These are phyloP conservation scores for Fusarium protoensiforme DNA, from an alignment of 2,329 filamentous ascomycete genomes.

Conservation along the genomic window DNA sequence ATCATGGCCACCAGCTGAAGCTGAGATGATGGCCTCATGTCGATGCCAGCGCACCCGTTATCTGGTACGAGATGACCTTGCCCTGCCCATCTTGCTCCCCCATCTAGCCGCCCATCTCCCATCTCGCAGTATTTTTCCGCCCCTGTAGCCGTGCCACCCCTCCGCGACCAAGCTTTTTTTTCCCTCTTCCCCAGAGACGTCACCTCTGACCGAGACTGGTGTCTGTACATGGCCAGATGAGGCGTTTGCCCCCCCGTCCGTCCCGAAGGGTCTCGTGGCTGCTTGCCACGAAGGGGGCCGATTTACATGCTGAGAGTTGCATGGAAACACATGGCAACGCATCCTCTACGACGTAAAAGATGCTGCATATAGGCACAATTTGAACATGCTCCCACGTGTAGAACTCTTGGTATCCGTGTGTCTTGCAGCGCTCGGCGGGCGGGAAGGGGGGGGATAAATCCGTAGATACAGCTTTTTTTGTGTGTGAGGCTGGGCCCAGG, in stretches of 20 bases:
- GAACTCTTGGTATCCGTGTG: neutral
- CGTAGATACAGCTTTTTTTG: neutral
- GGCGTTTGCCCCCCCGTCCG: slow-evolving; percentile 16
- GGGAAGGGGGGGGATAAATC: neutral
- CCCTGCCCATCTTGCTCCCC: neutral
- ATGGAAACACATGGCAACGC: slow-evolving; percentile 25
- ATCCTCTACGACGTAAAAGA: slow-evolving; percentile 12
- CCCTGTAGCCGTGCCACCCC: slow-evolving; percentile 14
- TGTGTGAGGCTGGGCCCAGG: neutral
- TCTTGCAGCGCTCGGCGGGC: neutral
- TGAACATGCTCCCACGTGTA: slow-evolving; percentile 11
- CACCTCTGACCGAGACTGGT: neutral
- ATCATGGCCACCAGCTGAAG: slow-evolving; percentile 22
- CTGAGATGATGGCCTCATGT: slow-evolving; percentile 29
- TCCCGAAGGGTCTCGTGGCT: slow-evolving; percentile 7
- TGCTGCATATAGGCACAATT: slow-evolving; percentile 8
- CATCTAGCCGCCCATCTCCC: slow-evolving; percentile 2
- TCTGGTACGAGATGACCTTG: slow-evolving; percentile 12
- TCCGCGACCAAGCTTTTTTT: neutral
- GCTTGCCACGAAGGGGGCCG: neutral
- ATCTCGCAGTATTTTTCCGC: neutral
- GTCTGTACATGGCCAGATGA: neutral
- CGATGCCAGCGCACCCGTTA: slow-evolving; percentile 4
- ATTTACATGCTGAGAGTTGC: neutral
- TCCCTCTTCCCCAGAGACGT: neutral